These are phyloP conservation scores for Pseudogymnoascus sp. DNA, from an alignment of 2,329 filamentous ascomycete genomes.

Conservation along the genomic window DNA sequence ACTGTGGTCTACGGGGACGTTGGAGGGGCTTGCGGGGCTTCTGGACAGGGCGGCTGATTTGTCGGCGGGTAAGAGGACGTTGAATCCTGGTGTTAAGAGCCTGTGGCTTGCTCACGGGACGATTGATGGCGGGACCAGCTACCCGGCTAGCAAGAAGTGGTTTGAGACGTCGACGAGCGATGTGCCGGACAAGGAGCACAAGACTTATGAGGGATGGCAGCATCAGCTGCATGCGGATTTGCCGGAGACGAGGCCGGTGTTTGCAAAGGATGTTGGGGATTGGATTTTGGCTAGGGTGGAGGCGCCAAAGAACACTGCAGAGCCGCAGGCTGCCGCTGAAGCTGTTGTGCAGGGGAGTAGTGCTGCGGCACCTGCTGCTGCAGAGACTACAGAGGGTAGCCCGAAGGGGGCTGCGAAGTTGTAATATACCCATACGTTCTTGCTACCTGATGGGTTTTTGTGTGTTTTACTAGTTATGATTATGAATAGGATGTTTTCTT, in stretches of 20 bases:
- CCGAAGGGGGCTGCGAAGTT: not conserved
- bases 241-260: slow-evolving; percentile 29
- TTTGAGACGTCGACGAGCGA: slow-evolving; percentile 42
- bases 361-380: not conserved
- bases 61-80: slow-evolving; percentile 42
- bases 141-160: slow-evolving; percentile 54
- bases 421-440: not conserved
- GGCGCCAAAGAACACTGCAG: not conserved
- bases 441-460: not conserved
- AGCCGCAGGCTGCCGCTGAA: not conserved
- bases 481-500: not conserved
- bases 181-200: slow-evolving; percentile 61
- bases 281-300: slow-evolving; percentile 51
- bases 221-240: slow-evolving; percentile 63
- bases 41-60: slow-evolving; percentile 63
- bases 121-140: slow-evolving; percentile 61
- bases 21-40: slow-evolving; percentile 71
- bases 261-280: slow-evolving; percentile 48
- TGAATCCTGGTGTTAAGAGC: slow-evolving; percentile 47
- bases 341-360: not conserved
- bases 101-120: slow-evolving; percentile 71
- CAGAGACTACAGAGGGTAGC: not conserved
- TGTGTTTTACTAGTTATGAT: not conserved
- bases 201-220: slow-evolving; percentile 66
- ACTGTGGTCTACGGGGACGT: slow-evolving; percentile 74